Evolutionary conservation across 768 basidiomycete species (phyloP), one percentile per base, ranked within the genome.

Genomic region (Leccinum sublutescens): DNA sequence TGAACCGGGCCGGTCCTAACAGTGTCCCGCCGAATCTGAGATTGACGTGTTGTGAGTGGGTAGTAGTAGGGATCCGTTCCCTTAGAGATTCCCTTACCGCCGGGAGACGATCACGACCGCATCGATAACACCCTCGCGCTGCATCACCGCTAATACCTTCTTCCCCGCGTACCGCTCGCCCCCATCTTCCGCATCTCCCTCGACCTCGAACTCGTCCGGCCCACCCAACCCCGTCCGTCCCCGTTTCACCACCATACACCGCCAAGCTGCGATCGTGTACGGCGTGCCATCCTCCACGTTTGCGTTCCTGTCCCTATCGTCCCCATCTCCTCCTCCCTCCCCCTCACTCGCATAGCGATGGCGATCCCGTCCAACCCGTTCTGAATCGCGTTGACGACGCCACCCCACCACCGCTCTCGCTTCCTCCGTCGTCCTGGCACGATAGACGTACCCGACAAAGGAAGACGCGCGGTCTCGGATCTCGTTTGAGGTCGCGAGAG

Each of bases 101-200:
- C 92, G 83, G 72, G 83, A 87, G 40, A 93, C 88, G 60, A 93
- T 79, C 11, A 93, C 86, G 4, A 88, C 88, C 9, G 87, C 89
- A 69, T 94, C 92, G 27, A 93, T 79, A 17, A 86, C 79, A 2
- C 84, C 86, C 61, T 85, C 79, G n/a, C 77, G 75, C 65, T 84
- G 80, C 87, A 95, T 88, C 12, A 84, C 81, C 63, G 80, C 83
- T 62, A 89, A 69, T 29, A 91, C 77, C 60, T 79, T 81, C 15
- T 75, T 78, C 27, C 88, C 87, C 29, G 82, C 90, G 79, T 84
- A 88, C 63, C 81, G 81, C 73, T 93, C 93, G 5, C 86, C 89
- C 52, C 92, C 93, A 64, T 95, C 93, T 49, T 85, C 83, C 64
- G 77, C 81, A 2, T 85, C 88, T 4, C 78, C 77, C 59, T 71